phyloP scores from a whole-genome alignment of 208 protist genomes.

The Acanthamoeba castellanii region DNA sequence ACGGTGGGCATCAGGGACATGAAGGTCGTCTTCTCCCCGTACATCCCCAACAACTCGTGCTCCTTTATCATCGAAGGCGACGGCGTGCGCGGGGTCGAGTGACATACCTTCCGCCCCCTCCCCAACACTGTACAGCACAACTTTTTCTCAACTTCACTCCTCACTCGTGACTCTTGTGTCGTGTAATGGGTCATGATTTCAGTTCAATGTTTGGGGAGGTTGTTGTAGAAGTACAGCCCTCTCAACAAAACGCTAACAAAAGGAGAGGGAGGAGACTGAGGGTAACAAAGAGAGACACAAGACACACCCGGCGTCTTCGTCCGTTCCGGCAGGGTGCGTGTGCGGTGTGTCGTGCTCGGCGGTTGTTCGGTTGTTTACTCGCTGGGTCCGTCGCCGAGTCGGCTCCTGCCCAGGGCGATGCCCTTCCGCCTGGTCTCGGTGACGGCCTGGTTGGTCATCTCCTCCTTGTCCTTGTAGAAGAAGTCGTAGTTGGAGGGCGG shows the following conservation, averaged over 20 bases:
- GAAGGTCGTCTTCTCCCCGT: conserved; percentile 76
- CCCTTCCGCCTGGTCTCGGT: conserved; percentile 34
- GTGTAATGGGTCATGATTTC: too few species aligned
- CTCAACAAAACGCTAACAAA: not conserved
- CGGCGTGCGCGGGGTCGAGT: conserved; percentile 68
- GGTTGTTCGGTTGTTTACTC: not conserved
- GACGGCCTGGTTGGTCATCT: conserved; percentile 71
- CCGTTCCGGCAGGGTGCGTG: too few species aligned
- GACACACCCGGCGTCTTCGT: too few species aligned
- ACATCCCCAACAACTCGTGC: conserved; percentile 55
- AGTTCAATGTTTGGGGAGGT: too few species aligned
- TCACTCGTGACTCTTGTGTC: too few species aligned
- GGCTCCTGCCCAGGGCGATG: conserved; percentile 57
- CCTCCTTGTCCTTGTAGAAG: conserved; percentile 65
- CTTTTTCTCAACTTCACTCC: not conserved
- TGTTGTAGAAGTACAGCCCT: not conserved
- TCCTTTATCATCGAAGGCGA: conserved; percentile 70
- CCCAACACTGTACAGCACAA: too few species aligned
- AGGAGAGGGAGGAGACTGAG: not conserved
- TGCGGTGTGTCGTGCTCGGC: too few species aligned
- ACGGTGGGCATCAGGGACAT: conserved; percentile 67
- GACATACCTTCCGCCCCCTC: too few species aligned
- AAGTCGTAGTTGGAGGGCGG: conserved; percentile 75
- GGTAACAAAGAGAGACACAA: not conserved
- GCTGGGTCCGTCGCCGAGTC: not conserved